Evolutionary conservation across 768 basidiomycete genomes (phyloP).

Genomic region (Lyophyllum shimeji): DNA sequence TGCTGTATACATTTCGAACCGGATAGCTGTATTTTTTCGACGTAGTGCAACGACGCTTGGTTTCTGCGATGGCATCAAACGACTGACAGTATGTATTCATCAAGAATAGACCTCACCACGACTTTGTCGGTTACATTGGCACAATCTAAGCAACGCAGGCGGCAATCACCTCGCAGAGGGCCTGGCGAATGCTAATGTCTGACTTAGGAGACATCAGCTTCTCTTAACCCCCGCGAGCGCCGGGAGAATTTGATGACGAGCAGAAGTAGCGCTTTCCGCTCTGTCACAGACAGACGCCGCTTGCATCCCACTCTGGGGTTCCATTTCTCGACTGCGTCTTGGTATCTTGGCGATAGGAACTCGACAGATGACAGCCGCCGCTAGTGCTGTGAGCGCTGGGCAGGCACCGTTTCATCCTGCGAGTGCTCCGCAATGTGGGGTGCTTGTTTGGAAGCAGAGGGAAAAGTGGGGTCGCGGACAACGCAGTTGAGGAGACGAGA

Average conservation of each 20-base stretch:
- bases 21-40: conserved; percentile 3
- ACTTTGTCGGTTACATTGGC: neutral
- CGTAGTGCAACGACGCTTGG: neutral
- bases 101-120: neutral
- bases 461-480: too few species aligned
- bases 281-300: neutral
- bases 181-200: neutral
- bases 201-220: neutral
- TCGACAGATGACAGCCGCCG: neutral
- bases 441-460: too few species aligned
- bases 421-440: neutral
- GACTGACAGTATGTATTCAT: neutral
- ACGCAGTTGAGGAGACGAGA: neutral
- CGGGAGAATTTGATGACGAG: neutral
- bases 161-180: neutral
- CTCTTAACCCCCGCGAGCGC: neutral
- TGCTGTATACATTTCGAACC: neutral
- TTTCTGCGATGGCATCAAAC: conserved; percentile 13
- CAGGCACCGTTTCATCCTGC: conserved; percentile 3
- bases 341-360: neutral
- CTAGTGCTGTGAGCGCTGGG: neutral
- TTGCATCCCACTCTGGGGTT: neutral
- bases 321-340: neutral
- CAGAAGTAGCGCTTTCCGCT: neutral
- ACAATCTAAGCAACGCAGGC: neutral